Conservation (phyloP, 306 rosid genomes). For the Sechiopsis laciniata region DNA sequence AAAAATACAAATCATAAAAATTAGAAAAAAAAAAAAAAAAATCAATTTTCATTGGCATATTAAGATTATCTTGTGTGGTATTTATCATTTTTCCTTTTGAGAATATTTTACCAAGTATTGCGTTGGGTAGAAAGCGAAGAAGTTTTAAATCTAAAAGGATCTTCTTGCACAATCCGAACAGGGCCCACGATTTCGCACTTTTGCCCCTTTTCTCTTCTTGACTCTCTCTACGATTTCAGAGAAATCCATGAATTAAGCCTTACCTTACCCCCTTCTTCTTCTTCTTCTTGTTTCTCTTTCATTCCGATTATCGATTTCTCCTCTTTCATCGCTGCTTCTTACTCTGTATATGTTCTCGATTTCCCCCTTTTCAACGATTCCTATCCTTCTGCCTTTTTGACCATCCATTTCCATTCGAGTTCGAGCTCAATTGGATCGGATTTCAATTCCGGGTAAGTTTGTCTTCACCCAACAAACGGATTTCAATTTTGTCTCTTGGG, state of each 20-base stretch:
- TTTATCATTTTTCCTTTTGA: too few species aligned
- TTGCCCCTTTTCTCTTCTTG: conserved; percentile 21
- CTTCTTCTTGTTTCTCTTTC: conserved; percentile 16
- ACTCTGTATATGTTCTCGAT: not conserved
- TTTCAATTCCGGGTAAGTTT: conserved; percentile 16
- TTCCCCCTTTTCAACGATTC: conserved; percentile 1
- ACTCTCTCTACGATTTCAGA: conserved; percentile 3
- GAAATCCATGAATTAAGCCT: conserved; percentile 23
- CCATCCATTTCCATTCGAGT: not conserved
- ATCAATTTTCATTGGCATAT: too few species aligned
- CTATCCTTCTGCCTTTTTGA: not conserved
- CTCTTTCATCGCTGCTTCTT: conserved; percentile 6
- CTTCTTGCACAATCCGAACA: conserved; percentile 12
- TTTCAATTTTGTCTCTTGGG: not conserved
- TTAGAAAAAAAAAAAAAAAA: too few species aligned
- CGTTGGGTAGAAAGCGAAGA: not conserved
- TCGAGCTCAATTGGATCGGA: conserved; percentile 10
- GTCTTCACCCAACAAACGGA: not conserved
- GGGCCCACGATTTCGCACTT: conserved; percentile 21
- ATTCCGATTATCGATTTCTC: conserved; percentile 15
- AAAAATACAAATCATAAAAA: too few species aligned
- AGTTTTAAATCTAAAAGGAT: conserved; percentile 13
- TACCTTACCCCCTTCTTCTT: conserved; percentile 18
- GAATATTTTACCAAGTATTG: not conserved
- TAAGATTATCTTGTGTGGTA: too few species aligned